These are phyloP conservation scores for Aspergillus mulundensis DNA, from an alignment of 495 filamentous ascomycete genomes.

Conservation along the genomic window DNA sequence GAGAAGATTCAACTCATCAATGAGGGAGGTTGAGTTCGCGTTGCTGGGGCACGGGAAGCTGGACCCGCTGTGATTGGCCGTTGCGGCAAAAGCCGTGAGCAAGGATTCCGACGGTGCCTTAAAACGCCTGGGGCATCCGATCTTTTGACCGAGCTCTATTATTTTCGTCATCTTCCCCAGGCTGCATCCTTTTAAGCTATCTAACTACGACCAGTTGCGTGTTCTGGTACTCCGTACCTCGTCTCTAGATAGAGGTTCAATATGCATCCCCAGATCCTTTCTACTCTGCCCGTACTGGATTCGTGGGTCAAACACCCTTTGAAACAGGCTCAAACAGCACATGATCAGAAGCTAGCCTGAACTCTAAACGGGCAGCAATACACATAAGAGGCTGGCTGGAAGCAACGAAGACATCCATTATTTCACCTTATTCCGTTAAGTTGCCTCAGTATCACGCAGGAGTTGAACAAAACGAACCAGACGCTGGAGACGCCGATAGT, in stretches of 20 bases:
- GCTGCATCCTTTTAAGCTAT: not conserved
- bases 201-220: not conserved
- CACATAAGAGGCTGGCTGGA: slow-evolving; percentile 2
- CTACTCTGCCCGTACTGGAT: not conserved
- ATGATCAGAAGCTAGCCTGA: slow-evolving; percentile 5
- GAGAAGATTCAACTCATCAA: slow-evolving; percentile 8
- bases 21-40: slow-evolving; percentile 18
- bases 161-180: not conserved
- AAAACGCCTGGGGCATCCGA: slow-evolving; percentile 3
- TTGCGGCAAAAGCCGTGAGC: slow-evolving; percentile 40
- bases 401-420: slow-evolving; percentile 10
- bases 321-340: not conserved
- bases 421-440: too few species aligned
- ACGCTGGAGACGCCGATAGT: slow-evolving; percentile 7
- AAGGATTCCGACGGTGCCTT: slow-evolving; percentile 18
- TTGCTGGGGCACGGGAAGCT: slow-evolving; percentile 34
- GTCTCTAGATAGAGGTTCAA: too few species aligned
- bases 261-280: not conserved
- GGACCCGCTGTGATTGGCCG: slow-evolving; percentile 35
- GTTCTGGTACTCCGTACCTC: too few species aligned
- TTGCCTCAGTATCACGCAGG: slow-evolving; percentile 1
- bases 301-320: not conserved
- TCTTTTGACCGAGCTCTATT: not conserved
- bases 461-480: slow-evolving; percentile 4
- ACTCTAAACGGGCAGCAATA: slow-evolving; percentile 4